Evolutionary conservation across 805 yeast species (phyloP).

Genomic region (Komagataella pastoris): DNA sequence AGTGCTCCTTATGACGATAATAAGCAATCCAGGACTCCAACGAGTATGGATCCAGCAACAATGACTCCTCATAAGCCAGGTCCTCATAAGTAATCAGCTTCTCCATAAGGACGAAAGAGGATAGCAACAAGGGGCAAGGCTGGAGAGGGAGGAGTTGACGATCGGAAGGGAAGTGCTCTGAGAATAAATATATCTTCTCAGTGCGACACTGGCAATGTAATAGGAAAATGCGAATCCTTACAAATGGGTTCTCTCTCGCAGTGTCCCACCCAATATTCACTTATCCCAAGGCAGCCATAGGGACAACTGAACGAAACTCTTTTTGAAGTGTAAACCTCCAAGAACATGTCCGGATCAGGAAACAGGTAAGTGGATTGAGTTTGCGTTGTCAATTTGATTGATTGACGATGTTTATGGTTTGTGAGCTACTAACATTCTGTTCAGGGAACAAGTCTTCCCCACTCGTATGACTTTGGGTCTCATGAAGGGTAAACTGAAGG

Average conservation of each 20-base stretch:
- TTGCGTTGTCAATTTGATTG: background rate
- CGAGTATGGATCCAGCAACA: slow-evolving; percentile 20
- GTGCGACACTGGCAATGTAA: background rate
- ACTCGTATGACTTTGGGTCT: slow-evolving; percentile 94
- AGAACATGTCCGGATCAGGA: slow-evolving; percentile 51
- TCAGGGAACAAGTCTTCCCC: slow-evolving; percentile 90
- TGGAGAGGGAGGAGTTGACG: background rate
- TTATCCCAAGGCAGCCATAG: background rate
- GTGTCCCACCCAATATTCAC: background rate
- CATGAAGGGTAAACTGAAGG: slow-evolving; percentile 92
- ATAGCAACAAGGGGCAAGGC: background rate
- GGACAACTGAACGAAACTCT: background rate
- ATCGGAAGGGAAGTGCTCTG: background rate
- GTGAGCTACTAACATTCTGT: slow-evolving; percentile 1
- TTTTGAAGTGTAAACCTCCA: background rate
- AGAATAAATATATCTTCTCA: background rate
- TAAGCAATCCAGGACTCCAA: slow-evolving; percentile 33
- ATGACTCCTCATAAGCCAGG: slow-evolving; percentile 20
- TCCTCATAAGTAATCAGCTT: slow-evolving; percentile 12
- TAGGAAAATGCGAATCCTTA: background rate
- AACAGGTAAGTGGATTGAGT: slow-evolving; percentile 22
- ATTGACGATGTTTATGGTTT: background rate
- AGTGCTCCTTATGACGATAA: slow-evolving; percentile 17
- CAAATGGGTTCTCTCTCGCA: background rate
- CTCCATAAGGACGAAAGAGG: background rate